These are phyloP conservation scores for Carnegiea gigantea DNA, from an alignment of 179 eudicot species.

Conservation along the genomic window DNA sequence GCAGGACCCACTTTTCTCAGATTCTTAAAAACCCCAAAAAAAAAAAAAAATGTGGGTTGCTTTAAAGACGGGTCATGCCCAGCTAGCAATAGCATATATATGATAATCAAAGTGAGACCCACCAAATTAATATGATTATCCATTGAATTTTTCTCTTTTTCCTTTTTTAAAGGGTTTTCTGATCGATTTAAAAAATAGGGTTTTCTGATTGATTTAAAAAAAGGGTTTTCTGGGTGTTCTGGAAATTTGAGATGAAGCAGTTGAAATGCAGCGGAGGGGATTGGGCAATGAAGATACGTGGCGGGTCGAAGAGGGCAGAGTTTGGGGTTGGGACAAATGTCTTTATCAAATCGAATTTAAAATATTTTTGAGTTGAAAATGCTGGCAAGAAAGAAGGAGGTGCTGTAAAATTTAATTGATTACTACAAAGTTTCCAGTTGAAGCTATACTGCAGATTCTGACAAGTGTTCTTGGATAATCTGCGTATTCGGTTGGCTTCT, in stretches of 20 bases:
- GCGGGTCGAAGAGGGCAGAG: not conserved
- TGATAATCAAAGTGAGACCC: not conserved
- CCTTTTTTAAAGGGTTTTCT: not conserved
- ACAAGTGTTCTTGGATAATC: constrained; percentile 2
- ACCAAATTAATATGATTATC: constrained; percentile 4
- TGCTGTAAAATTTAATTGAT: constrained; percentile 8
- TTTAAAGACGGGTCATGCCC: constrained; percentile 4
- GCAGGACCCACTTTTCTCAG: constrained; percentile 5
- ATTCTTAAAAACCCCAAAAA: not conserved
- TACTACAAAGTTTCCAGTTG: constrained; percentile 10
- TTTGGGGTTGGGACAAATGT: constrained; percentile 9
- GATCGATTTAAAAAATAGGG: too few species aligned
- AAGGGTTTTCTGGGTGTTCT: not conserved
- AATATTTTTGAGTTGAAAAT: not conserved
- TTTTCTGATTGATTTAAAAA: too few species aligned
- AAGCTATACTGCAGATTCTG: constrained; percentile 3
- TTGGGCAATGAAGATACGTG: constrained; percentile 22
- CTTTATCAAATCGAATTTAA: not conserved
- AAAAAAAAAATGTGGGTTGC: constrained; percentile 3
- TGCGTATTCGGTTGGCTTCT: not conserved
- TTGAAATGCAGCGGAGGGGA: not conserved
- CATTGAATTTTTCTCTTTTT: not conserved
- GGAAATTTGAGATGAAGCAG: not conserved
- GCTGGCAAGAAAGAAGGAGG: not conserved
- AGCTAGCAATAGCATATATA: not conserved